Base-by-base conservation (phyloP, 2,329 filamentous ascomycete genomes). In the Alternaria viburni region DNA sequence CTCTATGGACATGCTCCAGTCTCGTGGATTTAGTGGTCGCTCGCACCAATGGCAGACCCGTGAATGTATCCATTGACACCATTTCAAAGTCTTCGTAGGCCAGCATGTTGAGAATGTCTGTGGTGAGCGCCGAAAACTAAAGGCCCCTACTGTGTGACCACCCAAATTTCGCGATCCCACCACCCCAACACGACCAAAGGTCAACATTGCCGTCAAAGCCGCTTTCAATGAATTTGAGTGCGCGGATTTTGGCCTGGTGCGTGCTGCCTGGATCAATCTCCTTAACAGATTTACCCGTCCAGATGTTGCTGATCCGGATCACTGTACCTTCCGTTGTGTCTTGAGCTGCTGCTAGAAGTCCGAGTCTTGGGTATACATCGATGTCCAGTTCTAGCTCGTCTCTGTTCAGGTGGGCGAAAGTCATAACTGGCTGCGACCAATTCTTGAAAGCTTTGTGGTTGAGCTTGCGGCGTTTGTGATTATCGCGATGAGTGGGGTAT, bases 341-440 rank as follows among this genome's bases (percentile, higher is more conserved):
- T 46, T 79, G 74, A 0, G 69, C 69, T 2, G 77, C 78, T 7
- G 79, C 79, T 3, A 80, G 49, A 6, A 81, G 65, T 0, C 79
- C 79, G 9, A 79, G 43, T 3, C 69, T 50, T 1, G 65, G 41
- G 47, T 77, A 62, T 2, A 80, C 70, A 9, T 75, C 77, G 5
- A 81, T 45, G 6, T 71, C 77, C 1, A 77, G 64, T 10, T 74
- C 68, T 0, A 64, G 30, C 21, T 74, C 71, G 12, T 76, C 69
- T 3, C 67, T 50, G 32, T 79, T 77, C 13, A 67, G 61, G 61
- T 77, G 69, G 8, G 65, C 52, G 43, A 77, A 79, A 1, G 46
- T 64, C 21, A 80, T 57, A 2, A 78, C 55, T 5, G 78, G 77
- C 45, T 73, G 70, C 3, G 74, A 74, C 61, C 66, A 72, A 6